phyloP scores from a whole-genome alignment of 352 stramenopile species.

The Peronospora destructor region DNA sequence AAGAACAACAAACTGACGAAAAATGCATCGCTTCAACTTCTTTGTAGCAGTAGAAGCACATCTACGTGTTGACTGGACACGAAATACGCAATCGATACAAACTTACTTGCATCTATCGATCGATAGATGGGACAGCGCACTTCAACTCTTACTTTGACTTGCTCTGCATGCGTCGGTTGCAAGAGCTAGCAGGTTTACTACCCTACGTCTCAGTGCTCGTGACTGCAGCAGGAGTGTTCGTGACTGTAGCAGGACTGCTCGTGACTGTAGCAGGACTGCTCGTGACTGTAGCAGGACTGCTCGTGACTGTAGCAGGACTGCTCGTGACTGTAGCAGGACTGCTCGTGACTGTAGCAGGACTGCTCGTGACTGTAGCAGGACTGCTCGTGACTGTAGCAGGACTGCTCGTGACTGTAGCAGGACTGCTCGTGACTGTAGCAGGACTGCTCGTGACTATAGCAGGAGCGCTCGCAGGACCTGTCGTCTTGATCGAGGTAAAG shows the following conservation, averaged over 20 bases:
- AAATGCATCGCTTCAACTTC: too few species aligned
- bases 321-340: background rate
- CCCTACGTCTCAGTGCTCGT: background rate
- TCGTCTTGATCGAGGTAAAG: slow-evolving; percentile 8
- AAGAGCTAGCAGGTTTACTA: slow-evolving; percentile 3
- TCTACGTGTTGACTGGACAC: background rate
- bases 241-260: background rate
- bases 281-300: background rate
- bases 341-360: background rate
- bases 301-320: background rate
- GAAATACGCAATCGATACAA: background rate
- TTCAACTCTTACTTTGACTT: too few species aligned
- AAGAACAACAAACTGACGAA: too few species aligned
- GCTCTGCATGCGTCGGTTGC: slow-evolving; percentile 15
- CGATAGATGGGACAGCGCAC: background rate
- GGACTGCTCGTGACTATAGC: background rate
- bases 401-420: background rate
- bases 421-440: background rate
- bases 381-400: background rate
- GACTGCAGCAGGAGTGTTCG: background rate
- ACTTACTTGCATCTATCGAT: background rate
- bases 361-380: background rate
- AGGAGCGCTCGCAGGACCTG: slow-evolving; percentile 3
- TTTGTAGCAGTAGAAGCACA: background rate
- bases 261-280: background rate